phyloP scores from a whole-genome alignment of 257 asterid species.

The Vinca minor region DNA sequence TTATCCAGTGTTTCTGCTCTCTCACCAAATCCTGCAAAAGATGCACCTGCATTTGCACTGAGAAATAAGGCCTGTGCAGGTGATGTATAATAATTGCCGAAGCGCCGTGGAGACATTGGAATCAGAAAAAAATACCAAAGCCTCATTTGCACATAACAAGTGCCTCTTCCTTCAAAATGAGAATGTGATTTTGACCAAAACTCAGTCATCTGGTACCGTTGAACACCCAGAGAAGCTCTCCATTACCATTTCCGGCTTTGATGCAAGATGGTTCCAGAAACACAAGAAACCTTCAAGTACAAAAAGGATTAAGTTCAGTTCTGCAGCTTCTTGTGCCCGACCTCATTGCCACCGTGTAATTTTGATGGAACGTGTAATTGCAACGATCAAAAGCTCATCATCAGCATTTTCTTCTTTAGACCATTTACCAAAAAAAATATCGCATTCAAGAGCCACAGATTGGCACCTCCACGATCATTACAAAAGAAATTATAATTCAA shows the following conservation, averaged over 20 bases:
- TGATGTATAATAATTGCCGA: no score
- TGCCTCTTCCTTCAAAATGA: no score
- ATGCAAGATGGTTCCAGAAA: no score
- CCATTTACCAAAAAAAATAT: not conserved
- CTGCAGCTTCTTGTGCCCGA: not conserved
- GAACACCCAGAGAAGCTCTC: not conserved
- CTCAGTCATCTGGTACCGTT: not conserved
- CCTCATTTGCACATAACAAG: not conserved
- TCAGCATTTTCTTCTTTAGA: constrained; percentile 7
- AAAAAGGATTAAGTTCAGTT: not conserved
- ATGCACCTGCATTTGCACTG: no score
- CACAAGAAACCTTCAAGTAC: no score
- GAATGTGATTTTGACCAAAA: not conserved
- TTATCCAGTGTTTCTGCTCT: no score
- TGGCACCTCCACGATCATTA: not conserved
- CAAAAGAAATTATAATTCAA: no score
- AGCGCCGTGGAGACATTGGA: no score
- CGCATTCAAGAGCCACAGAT: constrained; percentile 4
- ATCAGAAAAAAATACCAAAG: not conserved
- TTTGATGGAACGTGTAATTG: not conserved
- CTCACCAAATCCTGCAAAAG: no score
- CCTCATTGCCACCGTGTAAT: not conserved
- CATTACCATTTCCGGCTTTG: no score
- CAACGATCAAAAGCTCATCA: constrained; percentile 1
- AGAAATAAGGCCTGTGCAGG: no score